A percentile compares a stretch with the other conserved stretches of the same genome.
Evolutionary conservation across 768 basidiomycete species (phyloP).

Genomic region (Kondoa subrosea): DNA sequence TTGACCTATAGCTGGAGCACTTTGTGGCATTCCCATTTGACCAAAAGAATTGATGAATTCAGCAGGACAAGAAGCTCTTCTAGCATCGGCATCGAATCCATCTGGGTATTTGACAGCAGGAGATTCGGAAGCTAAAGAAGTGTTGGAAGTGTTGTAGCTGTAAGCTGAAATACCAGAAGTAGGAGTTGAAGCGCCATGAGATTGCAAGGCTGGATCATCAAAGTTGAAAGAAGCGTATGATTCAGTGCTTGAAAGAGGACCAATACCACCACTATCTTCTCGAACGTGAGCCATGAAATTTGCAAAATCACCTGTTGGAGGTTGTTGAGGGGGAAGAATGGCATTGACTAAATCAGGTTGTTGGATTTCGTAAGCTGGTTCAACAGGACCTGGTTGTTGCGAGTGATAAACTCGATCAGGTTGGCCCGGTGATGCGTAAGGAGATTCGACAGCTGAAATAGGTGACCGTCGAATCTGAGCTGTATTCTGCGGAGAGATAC

Average conservation of each 20-base stretch:
- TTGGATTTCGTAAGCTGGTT: background rate
- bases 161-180: background rate
- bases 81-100: constrained; percentile 2
- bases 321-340: background rate
- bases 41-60: constrained; percentile 1
- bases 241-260: background rate
- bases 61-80: constrained; percentile 3
- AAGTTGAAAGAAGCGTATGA: background rate
- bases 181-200: background rate
- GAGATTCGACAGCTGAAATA: no score
- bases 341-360: background rate
- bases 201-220: background rate
- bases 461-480: no score
- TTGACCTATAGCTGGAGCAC: background rate
- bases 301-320: background rate
- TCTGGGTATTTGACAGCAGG: background rate
- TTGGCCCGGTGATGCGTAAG: no score
- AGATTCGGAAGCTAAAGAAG: background rate
- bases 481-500: no score
- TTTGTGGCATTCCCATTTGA: background rate
- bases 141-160: background rate
- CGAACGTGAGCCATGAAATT: background rate
- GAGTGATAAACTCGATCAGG: no score
- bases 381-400: no score
- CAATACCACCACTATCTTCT: background rate